Base-by-base conservation (phyloP, 2,329 filamentous ascomycete genomes). In the Fusarium mundagurra region DNA sequence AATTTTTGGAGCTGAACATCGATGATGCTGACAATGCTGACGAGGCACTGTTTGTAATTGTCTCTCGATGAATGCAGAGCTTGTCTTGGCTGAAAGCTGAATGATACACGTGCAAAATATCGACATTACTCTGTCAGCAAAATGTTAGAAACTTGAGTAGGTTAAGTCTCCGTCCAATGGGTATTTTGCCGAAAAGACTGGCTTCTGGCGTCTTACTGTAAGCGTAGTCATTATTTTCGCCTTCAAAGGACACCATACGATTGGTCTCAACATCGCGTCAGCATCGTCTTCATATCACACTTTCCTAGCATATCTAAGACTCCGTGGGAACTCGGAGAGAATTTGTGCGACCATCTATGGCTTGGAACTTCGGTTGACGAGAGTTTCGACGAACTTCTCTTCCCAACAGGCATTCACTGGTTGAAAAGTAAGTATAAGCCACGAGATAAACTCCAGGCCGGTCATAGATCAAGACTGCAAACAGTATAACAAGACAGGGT, bases 351-450 rank as follows among this genome's bases (percentile, higher is more conserved):
- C 18, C 5, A 27, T 53, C 5, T 27, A 27, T 11, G 0, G 0
- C 36, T 53, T 16, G 18, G n/a, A 2, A 53, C n/a, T 53, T 53
- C 6, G 9, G 50, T 27, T 9, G 0, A 6, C 2, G 1, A 36
- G 2, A 17, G 3, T 4, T 2, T 36, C 13, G 18, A 27, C 6
- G 5, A 3, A 5, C 6, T 17, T 2, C 0, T 17, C 7, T 27
- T 22, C 33, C 3, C 0, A 22, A 27, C 33, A 36, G 36, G 13
- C 7, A 27, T 53, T 53, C 18, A 5, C 33, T 22, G 5, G 8
- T 16, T 27, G 6, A 1, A 24, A 53, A 5, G 4, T 36, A 27
- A 27, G 0, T 16, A 2, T 1, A 36, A 36, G 50, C 50, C 18
- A 27, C 33, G 3, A 36, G 33, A 53, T 53, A 53, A 17, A 36